Conservation (phyloP, 768 basidiomycete species). For the Baorangia bicolor region DNA sequence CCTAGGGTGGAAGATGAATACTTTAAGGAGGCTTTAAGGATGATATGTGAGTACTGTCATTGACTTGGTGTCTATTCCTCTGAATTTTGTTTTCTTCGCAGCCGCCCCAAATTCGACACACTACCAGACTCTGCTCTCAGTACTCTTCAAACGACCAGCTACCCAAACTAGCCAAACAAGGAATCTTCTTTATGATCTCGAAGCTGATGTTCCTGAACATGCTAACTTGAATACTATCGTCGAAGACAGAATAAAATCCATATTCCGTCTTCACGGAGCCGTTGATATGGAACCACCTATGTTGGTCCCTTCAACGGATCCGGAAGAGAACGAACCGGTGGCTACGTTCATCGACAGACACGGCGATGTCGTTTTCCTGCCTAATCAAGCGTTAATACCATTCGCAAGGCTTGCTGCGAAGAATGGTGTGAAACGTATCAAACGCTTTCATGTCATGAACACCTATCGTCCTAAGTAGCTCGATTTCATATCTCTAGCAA, state of each 20-base stretch:
- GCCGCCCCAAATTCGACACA: slow-evolving; percentile 82
- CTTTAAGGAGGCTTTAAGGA: slow-evolving; percentile 72
- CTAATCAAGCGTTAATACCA: slow-evolving; percentile 68
- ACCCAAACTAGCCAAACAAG: slow-evolving; percentile 61
- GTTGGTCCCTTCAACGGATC: slow-evolving; percentile 68
- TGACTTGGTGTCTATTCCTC: background rate
- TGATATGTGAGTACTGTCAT: slow-evolving; percentile 57
- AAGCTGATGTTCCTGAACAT: slow-evolving; percentile 67
- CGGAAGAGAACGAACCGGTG: slow-evolving; percentile 61
- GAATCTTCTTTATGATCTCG: slow-evolving; percentile 72
- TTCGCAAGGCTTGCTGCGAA: slow-evolving; percentile 85
- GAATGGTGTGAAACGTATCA: slow-evolving; percentile 64
- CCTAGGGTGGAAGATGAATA: slow-evolving; percentile 79
- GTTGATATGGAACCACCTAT: slow-evolving; percentile 84
- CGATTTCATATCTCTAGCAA: background rate
- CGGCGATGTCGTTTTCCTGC: slow-evolving; percentile 72
- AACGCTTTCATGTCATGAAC: slow-evolving; percentile 77
- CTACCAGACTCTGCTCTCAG: slow-evolving; percentile 71
- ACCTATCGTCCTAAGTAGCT: slow-evolving; percentile 67
- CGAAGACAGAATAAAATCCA: slow-evolving; percentile 68
- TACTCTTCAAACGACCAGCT: slow-evolving; percentile 74
- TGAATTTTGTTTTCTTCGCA: slow-evolving; percentile 22
- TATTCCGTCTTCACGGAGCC: slow-evolving; percentile 89
- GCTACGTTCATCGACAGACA: slow-evolving; percentile 78
- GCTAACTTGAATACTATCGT: slow-evolving; percentile 71